phyloP scores from a whole-genome alignment of 345 rosid genomes.

The Lepidium aucheri region DNA sequence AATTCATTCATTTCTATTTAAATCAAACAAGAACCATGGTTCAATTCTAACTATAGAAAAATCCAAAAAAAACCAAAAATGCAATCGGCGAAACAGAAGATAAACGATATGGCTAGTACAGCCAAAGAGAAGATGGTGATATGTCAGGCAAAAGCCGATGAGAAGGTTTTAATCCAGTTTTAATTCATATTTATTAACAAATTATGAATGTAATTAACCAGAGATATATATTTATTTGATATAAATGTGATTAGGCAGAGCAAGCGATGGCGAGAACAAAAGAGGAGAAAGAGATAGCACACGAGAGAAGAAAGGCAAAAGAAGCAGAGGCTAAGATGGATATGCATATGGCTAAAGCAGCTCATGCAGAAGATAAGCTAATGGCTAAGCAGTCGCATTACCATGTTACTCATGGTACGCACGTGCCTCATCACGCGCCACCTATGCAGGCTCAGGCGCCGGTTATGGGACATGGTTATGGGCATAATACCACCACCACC shows the following conservation, averaged over 20 bases:
- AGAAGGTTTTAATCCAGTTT: slow-evolving; percentile 39
- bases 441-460: not conserved
- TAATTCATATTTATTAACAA: too few relatives aligned
- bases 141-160: slow-evolving; percentile 46
- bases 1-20: too few relatives aligned
- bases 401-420: slow-evolving; percentile 11
- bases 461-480: slow-evolving; percentile 17
- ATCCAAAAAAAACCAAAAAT: slow-evolving; percentile 12
- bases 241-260: slow-evolving; percentile 18
- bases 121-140: slow-evolving; percentile 47
- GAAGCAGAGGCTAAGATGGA: slow-evolving; percentile 67
- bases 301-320: slow-evolving; percentile 44
- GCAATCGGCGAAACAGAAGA: slow-evolving; percentile 50
- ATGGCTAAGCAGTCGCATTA: slow-evolving; percentile 23
- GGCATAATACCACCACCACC: not conserved
- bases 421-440: not conserved
- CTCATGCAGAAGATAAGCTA: slow-evolving; percentile 36
- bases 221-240: too few relatives aligned
- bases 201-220: too few relatives aligned
- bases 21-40: not conserved
- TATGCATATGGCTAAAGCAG: slow-evolving; percentile 56
- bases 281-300: slow-evolving; percentile 53
- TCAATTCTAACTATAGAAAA: not conserved
- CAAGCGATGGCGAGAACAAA: slow-evolving; percentile 35
- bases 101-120: slow-evolving; percentile 51